Conservation (phyloP, 2,329 filamentous ascomycete species). For the Penicillium sp. region DNA sequence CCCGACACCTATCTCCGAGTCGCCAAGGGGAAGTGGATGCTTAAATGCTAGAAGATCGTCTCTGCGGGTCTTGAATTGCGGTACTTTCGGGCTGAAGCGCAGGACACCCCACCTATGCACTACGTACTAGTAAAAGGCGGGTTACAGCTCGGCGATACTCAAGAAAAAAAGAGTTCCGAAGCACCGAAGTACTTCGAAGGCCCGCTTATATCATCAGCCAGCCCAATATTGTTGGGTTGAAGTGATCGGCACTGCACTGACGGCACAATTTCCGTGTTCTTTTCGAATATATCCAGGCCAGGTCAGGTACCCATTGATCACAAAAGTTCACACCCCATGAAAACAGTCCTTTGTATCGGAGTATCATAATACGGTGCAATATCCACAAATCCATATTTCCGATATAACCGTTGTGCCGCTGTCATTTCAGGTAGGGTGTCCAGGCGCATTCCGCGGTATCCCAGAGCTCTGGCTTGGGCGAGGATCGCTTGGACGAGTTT, state of each 20-base stretch:
- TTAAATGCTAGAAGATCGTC: neutral
- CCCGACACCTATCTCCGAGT: neutral
- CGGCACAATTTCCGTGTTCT: neutral
- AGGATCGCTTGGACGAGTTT: slow-evolving; percentile 47
- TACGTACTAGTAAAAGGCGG: too few relatives aligned
- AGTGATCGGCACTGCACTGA: neutral
- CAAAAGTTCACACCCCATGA: slow-evolving; percentile 39
- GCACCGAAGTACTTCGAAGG: too few relatives aligned
- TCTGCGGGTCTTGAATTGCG: too few relatives aligned
- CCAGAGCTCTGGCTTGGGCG: slow-evolving; percentile 43
- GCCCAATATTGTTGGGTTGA: neutral
- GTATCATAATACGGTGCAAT: slow-evolving; percentile 56
- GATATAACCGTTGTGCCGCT: slow-evolving; percentile 51
- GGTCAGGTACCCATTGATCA: neutral
- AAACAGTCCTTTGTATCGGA: slow-evolving; percentile 52
- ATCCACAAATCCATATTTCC: slow-evolving; percentile 50
- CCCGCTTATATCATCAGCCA: too few relatives aligned
- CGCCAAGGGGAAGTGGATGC: neutral
- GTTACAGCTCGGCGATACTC: too few relatives aligned
- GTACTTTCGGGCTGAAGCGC: neutral
- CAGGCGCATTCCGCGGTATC: slow-evolving; percentile 53
- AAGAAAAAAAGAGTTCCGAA: too few relatives aligned
- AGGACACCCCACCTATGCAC: neutral
- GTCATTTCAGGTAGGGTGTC: slow-evolving; percentile 56
- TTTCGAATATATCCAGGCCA: too few relatives aligned